These are phyloP conservation scores for Paracorniculantispora psalliotae DNA, from an alignment of 2,329 filamentous ascomycete species.

Conservation along the genomic window DNA sequence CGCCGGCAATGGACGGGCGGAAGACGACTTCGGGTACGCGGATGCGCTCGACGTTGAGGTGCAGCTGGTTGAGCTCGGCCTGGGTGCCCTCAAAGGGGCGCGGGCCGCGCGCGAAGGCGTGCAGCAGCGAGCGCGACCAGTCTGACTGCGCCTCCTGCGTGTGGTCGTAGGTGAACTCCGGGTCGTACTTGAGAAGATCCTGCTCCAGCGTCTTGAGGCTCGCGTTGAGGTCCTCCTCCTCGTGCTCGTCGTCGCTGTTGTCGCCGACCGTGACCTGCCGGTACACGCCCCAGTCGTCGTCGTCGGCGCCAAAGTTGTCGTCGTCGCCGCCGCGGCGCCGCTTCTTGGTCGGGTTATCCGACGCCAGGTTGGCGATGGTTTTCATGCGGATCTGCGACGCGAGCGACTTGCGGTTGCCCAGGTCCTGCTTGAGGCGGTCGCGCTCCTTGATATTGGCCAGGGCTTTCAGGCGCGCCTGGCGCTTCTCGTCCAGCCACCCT, in stretches of 20 bases:
- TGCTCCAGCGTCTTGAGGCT: constrained; percentile 73
- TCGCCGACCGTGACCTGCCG: constrained; percentile 83
- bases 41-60: constrained; percentile 95
- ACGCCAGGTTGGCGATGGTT: constrained; percentile 90
- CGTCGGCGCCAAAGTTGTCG: constrained; percentile 93
- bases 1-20: constrained; percentile 82
- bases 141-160: constrained; percentile 89
- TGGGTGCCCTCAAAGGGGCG: constrained; percentile 83
- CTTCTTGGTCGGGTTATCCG: constrained; percentile 80
- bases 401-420: constrained; percentile 93
- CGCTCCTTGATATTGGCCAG: constrained; percentile 88
- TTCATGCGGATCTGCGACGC: constrained; percentile 98
- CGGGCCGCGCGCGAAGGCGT: constrained; percentile 84
- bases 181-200: constrained; percentile 81
- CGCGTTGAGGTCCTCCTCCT: constrained; percentile 78
- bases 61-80: constrained; percentile 77
- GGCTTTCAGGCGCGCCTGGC: constrained; percentile 63
- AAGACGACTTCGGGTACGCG: constrained; percentile 91
- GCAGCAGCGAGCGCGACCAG: constrained; percentile 88
- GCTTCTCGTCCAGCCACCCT: constrained; percentile 78
- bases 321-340: constrained; percentile 83
- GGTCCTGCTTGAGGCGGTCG: constrained; percentile 85
- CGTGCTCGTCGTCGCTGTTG: constrained; percentile 79
- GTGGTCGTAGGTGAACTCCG: constrained; percentile 84
- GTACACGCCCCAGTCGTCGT: constrained; percentile 97